Evolutionary conservation across 164 flowering plant genomes (phyloP).

Genomic region (Sextonia rubra): DNA sequence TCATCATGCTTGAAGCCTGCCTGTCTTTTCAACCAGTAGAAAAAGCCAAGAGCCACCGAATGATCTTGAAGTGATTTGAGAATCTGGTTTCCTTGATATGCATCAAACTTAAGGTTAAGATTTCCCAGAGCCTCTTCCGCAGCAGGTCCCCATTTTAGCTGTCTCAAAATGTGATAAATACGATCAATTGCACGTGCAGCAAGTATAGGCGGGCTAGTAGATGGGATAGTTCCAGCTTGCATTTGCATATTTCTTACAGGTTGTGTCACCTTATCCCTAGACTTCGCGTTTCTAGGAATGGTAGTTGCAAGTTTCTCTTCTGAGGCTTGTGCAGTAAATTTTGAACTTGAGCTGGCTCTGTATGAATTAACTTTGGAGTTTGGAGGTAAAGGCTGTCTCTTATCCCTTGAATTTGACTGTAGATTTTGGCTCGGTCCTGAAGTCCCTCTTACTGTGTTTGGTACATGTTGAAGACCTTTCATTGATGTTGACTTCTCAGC

Average conservation of each 20-base stretch:
- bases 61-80: slow-evolving; percentile 77
- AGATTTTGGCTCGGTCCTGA: slow-evolving; percentile 22
- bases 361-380: slow-evolving; percentile 32
- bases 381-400: slow-evolving; percentile 31
- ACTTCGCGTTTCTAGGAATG: slow-evolving; percentile 3
- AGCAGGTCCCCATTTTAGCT: slow-evolving; percentile 66
- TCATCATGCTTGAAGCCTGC: slow-evolving; percentile 89
- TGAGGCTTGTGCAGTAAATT: slow-evolving; percentile 24
- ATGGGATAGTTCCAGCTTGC: slow-evolving; percentile 26
- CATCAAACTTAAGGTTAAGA: slow-evolving; percentile 55
- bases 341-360: slow-evolving; percentile 19
- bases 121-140: slow-evolving; percentile 69
- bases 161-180: slow-evolving; percentile 42
- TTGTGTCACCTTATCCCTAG: slow-evolving; percentile 22
- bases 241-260: slow-evolving; percentile 20
- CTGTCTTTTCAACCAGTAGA: slow-evolving; percentile 76
- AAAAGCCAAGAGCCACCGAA: slow-evolving; percentile 76
- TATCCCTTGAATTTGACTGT: slow-evolving; percentile 28
- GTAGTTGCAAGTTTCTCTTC: slow-evolving; percentile 26
- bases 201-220: slow-evolving; percentile 26
- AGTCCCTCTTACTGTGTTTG: slow-evolving; percentile 22
- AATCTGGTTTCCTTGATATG: slow-evolving; percentile 89
- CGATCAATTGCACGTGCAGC: slow-evolving; percentile 40
- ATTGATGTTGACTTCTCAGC: slow-evolving; percentile 23
- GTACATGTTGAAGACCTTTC: slow-evolving; percentile 24